These are phyloP conservation scores for Fusarium clavum DNA, from an alignment of 2,329 filamentous ascomycete genomes.

Conservation along the genomic window DNA sequence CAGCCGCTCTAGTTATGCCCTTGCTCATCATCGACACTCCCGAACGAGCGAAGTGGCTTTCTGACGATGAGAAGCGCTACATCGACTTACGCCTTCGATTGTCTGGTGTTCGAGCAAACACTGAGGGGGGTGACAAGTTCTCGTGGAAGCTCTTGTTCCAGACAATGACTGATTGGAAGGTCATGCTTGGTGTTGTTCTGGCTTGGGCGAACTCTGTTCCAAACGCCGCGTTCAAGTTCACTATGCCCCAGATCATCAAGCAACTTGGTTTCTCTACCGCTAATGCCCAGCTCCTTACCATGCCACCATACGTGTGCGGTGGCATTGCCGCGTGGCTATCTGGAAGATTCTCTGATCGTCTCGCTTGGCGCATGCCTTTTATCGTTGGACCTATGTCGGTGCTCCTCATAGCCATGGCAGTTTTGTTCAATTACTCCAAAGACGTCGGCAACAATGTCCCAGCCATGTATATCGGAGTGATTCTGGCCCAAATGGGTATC, in stretches of 20 bases:
- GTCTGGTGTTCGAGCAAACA: slow-evolving; percentile 48
- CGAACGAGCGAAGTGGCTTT: slow-evolving; percentile 49
- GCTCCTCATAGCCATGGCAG: slow-evolving; percentile 48
- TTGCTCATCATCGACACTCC: slow-evolving; percentile 59
- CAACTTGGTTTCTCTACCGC: slow-evolving; percentile 54
- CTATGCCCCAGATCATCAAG: slow-evolving; percentile 53
- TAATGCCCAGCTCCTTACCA: slow-evolving; percentile 46
- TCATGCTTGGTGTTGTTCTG: slow-evolving; percentile 49
- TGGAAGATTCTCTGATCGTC: slow-evolving; percentile 50
- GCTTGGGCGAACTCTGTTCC: slow-evolving; percentile 48
- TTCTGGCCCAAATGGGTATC: slow-evolving; percentile 39
- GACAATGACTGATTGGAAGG: slow-evolving; percentile 57
- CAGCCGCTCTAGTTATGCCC: slow-evolving; percentile 46
- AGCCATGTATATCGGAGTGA: slow-evolving; percentile 25
- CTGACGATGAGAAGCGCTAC: slow-evolving; percentile 51
- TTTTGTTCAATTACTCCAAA: slow-evolving; percentile 51
- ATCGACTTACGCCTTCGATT: slow-evolving; percentile 44
- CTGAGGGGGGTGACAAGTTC: slow-evolving; percentile 42
- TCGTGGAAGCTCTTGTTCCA: slow-evolving; percentile 44
- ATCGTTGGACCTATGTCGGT: slow-evolving; percentile 49
- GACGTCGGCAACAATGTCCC: slow-evolving; percentile 53
- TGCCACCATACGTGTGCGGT: slow-evolving; percentile 52
- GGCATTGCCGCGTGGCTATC: slow-evolving; percentile 45
- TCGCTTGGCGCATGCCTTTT: slow-evolving; percentile 54
- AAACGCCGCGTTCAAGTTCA: slow-evolving; percentile 44